Percentiles rank a stretch among this genome's conserved stretches.
phyloP scores from a whole-genome alignment of 2,329 filamentous ascomycete species.

The Colletotrichum noveboracense region DNA sequence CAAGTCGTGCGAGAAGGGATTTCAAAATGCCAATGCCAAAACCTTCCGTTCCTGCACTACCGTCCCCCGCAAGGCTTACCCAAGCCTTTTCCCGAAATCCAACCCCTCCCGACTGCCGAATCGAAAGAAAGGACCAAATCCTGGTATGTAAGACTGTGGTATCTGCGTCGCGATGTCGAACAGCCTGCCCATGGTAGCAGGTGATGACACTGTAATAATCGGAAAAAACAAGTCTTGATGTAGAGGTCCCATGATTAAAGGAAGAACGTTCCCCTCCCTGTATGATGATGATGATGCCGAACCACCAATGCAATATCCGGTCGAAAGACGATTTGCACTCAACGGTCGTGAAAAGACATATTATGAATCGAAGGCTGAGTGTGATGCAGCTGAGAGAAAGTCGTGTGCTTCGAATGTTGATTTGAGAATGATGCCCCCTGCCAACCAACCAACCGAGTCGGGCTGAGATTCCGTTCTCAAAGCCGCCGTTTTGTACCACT shows the following conservation, averaged over 20 bases:
- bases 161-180: slow-evolving; percentile 11
- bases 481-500: slow-evolving; percentile 4
- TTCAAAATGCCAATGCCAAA: neutral
- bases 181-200: slow-evolving; percentile 21
- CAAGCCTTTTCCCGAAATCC: neutral
- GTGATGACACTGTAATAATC: neutral
- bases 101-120: neutral
- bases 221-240: slow-evolving; percentile 1
- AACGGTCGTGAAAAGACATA: neutral
- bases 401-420: neutral
- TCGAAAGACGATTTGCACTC: neutral
- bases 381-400: neutral
- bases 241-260: slow-evolving; percentile 13
- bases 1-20: neutral
- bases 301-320: neutral
- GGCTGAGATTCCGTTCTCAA: slow-evolving; percentile 6
- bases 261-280: neutral
- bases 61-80: neutral
- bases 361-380: neutral
- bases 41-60: neutral
- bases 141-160: slow-evolving; percentile 1
- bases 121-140: neutral
- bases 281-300: slow-evolving; percentile 4
- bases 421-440: neutral
- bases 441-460: slow-evolving; percentile 5